Base-by-base conservation (phyloP, 2,329 filamentous ascomycete species). In the Diaporthe velutina region DNA sequence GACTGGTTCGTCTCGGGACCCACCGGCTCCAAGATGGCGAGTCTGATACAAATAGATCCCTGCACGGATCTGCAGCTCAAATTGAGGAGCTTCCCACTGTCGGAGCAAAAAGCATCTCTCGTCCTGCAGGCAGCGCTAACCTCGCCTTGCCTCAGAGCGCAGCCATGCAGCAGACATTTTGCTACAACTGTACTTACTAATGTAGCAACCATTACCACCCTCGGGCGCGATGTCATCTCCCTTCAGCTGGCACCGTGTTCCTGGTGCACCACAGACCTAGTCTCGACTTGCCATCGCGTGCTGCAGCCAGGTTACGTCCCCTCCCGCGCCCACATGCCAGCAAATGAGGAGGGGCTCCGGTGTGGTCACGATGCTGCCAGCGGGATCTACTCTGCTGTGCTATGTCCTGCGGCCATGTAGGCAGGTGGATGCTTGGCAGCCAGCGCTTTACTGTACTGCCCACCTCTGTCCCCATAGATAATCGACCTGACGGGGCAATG, bases 41-140 rank as follows among this genome's bases (percentile, higher is more conserved):
- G 64, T n/a, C 64, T 68, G 64, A 68, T 30, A 68, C 64, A 68
- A 54, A 68, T 38, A 68, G 48, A 68, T 68, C 48, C 64, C 64
- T 68, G 64, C 64, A 28, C 64, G 45, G n/a, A 68, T 54, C 64
- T 68, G 64, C 64, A 68, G 64, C 30, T 68, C 64, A 68, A 68
- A 68, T 68, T 68, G 64, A 68, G 64, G 64, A 68, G 64, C 64
- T 13, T 40, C 64, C 48, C 54, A 28, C n/a, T 25, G 48, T n/a
- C 45, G 61, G 22, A 50, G 45, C 22, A 17, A 67, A 52, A 50
- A 50, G 30, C 42, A 50, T 67, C 45, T 38, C 13, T 67, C 17
- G 61, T 38, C 42, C 3, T 67, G 61, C 61, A 52, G 42, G 22
- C 61, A 52, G 61, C 61, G 61, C 61, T 52, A 67, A 38, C 30